Base-by-base conservation (phyloP, 2,329 filamentous ascomycete species). In the Lomentospora prolificans region DNA sequence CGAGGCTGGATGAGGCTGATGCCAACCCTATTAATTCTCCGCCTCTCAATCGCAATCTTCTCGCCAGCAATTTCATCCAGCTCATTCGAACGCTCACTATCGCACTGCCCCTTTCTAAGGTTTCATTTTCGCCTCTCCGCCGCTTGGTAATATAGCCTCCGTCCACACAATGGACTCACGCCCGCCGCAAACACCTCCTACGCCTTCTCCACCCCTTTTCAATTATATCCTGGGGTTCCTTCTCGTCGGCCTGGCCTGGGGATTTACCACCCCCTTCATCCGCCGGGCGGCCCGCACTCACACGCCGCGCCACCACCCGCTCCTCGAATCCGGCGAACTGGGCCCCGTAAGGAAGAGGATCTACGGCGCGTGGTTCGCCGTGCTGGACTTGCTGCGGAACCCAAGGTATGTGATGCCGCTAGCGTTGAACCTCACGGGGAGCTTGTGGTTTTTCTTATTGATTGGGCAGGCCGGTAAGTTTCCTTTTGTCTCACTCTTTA, bases 371-470 rank as follows among this genome's bases (percentile, higher is more conserved):
- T 81, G 86, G 64, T 94, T 89, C 66, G 86, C 84, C 3, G 87
- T 92, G 1, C 65, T 84, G 10, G 91, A 96, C 65, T 74, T 96
- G 57, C 71, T 97, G 54, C 76, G 80, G 57, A 90, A 90, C 62
- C 91, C 91, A 33, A 80, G 82, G 17, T 97, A 97, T 70, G 88
- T 90, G 4, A 72, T 95, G 25, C 92, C 92, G 19, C 71, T 97
- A 62, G 72, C 96, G 54, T 71, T 96, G 57, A 97, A 97, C 67
- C 72, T 97, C 55, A 96, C 92, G 2, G 92, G 92, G 28, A 95
- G 90, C 66, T 79, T 96, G 56, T 97, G 92, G 92, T 97, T 97
- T 72, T 97, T 97, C 64, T 71, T 97, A 62, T 75, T 97, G 61
- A 92, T 97, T 71, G 92, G 92, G 5, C 83, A 94, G 69, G 91